Evolutionary conservation across 164 flowering plant genomes (phyloP).

Genomic region (Aristolochia californica): DNA sequence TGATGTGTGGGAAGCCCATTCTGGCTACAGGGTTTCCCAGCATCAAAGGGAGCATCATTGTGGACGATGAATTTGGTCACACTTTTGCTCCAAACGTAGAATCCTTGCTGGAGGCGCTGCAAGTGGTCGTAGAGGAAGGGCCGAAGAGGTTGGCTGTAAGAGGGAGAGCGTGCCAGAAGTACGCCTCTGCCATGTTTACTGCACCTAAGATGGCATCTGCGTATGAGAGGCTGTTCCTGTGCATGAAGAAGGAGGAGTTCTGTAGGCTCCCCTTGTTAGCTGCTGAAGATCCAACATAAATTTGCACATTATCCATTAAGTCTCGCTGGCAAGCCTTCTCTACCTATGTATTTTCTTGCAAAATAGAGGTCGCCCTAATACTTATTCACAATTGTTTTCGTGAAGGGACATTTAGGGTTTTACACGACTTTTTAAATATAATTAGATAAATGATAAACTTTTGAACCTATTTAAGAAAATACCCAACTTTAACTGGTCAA

Average conservation of each 20-base stretch:
- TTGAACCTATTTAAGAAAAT: no score
- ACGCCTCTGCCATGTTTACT: conserved; percentile 68
- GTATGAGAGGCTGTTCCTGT: conserved; percentile 75
- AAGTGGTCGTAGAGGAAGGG: conserved; percentile 54
- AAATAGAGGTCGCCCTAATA: no score
- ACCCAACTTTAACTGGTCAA: no score
- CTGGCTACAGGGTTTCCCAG: conserved; percentile 81
- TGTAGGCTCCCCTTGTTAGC: conserved; percentile 49
- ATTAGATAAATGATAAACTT: no score
- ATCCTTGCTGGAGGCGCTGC: conserved; percentile 52
- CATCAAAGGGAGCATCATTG: conserved; percentile 60
- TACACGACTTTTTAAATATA: no score
- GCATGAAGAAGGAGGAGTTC: conserved; percentile 55
- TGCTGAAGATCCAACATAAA: no score
- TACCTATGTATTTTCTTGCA: no score
- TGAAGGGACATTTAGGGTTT: no score
- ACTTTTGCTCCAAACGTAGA: conserved; percentile 84
- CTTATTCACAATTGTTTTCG: no score
- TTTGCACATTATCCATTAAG: no score
- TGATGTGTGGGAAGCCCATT: conserved; percentile 80
- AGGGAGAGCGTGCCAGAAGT: conserved; percentile 53
- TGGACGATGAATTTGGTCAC: conserved; percentile 61
- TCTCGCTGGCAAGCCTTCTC: no score
- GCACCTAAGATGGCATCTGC: conserved; percentile 75
- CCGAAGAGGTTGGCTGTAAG: conserved; percentile 37